A percentile compares a stretch with the other conserved stretches of the same genome.
Conservation (phyloP, 2,329 filamentous ascomycete genomes). For the Neonectria magnoliae region DNA sequence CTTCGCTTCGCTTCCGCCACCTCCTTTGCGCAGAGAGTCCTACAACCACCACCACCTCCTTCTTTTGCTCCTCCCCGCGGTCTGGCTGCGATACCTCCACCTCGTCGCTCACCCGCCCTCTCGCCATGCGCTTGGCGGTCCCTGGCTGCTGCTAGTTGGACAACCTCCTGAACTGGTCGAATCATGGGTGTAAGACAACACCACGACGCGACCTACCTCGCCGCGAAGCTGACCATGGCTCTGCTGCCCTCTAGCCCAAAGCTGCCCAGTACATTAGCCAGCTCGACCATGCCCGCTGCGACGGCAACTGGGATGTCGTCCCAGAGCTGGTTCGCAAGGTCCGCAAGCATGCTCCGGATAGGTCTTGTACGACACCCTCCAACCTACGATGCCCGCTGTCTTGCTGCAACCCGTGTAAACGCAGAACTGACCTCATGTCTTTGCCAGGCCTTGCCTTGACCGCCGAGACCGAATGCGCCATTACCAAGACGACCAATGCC, state of each 20-base stretch:
- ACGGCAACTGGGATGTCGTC: conserved; percentile 86
- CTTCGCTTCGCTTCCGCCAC: neutral
- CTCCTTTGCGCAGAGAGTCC: neutral
- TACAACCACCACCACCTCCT: neutral
- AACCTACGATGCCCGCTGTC: conserved; percentile 13
- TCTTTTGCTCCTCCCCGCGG: neutral
- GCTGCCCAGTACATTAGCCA: conserved; percentile 82
- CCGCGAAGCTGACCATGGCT: conserved; percentile 35
- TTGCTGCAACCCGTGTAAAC: conserved; percentile 1
- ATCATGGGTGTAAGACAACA: conserved; percentile 50
- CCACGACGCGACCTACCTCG: conserved; percentile 15
- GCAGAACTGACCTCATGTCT: conserved; percentile 22
- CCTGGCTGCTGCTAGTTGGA: conserved; percentile 39
- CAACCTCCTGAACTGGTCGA: conserved; percentile 45
- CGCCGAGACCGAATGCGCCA: conserved; percentile 74
- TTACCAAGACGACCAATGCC: conserved; percentile 63
- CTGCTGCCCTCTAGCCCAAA: conserved; percentile 66
- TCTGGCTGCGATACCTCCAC: neutral
- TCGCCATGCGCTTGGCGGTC: conserved; percentile 40
- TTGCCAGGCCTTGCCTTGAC: conserved; percentile 72
- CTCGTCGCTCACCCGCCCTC: conserved; percentile 14
- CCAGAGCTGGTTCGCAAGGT: conserved; percentile 93
- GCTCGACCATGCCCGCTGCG: conserved; percentile 87
- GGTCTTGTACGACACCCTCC: conserved; percentile 72
- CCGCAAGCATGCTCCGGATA: conserved; percentile 88